Percentiles rank a stretch among this genome's conserved stretches.
Evolutionary conservation across 805 yeast species (phyloP).

Genomic region (Wickerhamomyces canadensis): DNA sequence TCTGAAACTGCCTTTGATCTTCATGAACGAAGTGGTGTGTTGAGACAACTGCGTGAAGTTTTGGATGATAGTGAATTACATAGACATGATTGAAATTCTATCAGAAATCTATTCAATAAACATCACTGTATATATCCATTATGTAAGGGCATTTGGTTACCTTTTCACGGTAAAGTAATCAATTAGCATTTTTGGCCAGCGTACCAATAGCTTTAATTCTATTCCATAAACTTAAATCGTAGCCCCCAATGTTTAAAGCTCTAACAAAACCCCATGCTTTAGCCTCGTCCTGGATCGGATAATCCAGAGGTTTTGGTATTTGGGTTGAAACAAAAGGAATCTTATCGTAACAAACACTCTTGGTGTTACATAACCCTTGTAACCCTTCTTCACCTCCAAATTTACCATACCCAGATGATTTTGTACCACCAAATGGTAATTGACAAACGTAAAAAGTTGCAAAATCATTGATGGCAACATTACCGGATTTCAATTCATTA

Average conservation of each 20-base stretch:
- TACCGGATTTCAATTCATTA: slow-evolving; percentile 67
- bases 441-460: slow-evolving; percentile 96
- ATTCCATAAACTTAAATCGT: slow-evolving; percentile 70
- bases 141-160: no score
- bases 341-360: slow-evolving; percentile 82
- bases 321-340: slow-evolving; percentile 71
- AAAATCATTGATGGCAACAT: slow-evolving; percentile 95
- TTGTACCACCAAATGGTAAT: slow-evolving; percentile 93
- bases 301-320: slow-evolving; percentile 86
- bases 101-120: no score
- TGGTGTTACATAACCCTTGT: slow-evolving; percentile 81
- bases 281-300: slow-evolving; percentile 76
- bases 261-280: slow-evolving; percentile 88
- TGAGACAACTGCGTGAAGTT: no score
- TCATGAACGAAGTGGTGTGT: no score
- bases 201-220: slow-evolving; percentile 49
- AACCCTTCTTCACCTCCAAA: slow-evolving; percentile 98
- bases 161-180: no score
- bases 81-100: no score
- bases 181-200: slow-evolving; percentile 41
- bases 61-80: no score
- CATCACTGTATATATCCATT: no score
- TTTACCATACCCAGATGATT: slow-evolving; percentile 93
- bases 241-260: slow-evolving; percentile 79
- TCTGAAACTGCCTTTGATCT: no score